Evolutionary conservation across 2,329 filamentous ascomycete species (phyloP), one percentile per base, ranked within the genome.

Genomic region (Botrytis deweyae): DNA sequence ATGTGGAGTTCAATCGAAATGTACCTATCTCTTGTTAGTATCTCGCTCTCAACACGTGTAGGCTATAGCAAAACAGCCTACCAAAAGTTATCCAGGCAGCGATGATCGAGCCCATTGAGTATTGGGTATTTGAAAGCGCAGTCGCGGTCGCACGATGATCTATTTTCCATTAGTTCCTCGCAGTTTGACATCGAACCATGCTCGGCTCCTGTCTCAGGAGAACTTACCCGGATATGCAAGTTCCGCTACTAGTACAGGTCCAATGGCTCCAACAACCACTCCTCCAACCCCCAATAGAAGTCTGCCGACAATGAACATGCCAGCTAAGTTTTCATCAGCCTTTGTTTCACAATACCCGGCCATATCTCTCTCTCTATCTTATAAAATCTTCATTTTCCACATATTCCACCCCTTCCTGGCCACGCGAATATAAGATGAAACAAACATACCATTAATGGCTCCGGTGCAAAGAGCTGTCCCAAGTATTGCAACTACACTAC

Each of bases 1-100:
- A 78, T 4, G 73, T 75, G 59, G 67, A 72, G 3, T 70, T 66
- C 16, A 76, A 71, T 42, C 61, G 71, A 29, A 76, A 74, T 14
- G 70, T 72, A 36, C 64, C 65, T 73, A 62, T 68, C 9, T 18
- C 3, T 42, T 18, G 25, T 70, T 46, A 62, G 38, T 61, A 59
- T 33, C 36, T 33, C 18, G 2, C 18, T 40, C 6, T 36, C 10
- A 59, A 12, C 14, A 44, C 10, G 18, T 42, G 22, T 22, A 63
- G 33, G 22, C 6, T 14, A 40, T 20, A 22, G 25, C 10, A 33
- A 33, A 52, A n/a, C 6, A n/a, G n/a, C 46, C 22, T 38, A 73
- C 76, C 76, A 72, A 76, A 77, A 0, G 85, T 84, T 52, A 86
- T 83, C 74, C 82, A 85, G 0, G 84, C 84, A 0, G 85, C 82